These are phyloP conservation scores for Starmerella tilneyi DNA, from an alignment of 805 yeast species.

Conservation along the genomic window DNA sequence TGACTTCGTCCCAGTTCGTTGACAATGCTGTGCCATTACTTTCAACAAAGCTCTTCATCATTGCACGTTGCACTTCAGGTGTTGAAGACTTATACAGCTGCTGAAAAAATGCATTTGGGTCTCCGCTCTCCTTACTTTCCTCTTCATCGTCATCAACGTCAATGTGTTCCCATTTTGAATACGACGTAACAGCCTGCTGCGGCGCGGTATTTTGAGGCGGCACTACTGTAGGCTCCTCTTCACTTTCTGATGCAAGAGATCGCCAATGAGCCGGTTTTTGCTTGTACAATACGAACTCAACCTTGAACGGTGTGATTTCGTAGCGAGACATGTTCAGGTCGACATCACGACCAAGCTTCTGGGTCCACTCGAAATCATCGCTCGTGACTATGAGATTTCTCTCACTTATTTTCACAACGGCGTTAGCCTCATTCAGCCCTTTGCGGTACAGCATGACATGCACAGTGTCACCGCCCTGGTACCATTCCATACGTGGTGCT, in stretches of 20 bases:
- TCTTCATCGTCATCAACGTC: slow-evolving; percentile 35
- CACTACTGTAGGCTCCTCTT: slow-evolving; percentile 38
- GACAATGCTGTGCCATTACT: slow-evolving; percentile 89
- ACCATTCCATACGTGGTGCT: slow-evolving; percentile 46
- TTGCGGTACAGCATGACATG: slow-evolving; percentile 64
- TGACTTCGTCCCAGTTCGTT: slow-evolving; percentile 88
- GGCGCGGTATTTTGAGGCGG: not conserved
- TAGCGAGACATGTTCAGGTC: slow-evolving; percentile 38
- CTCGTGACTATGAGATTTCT: slow-evolving; percentile 9
- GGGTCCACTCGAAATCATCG: slow-evolving; percentile 40
- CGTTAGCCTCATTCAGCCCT: slow-evolving; percentile 44
- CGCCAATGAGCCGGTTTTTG: slow-evolving; percentile 22
- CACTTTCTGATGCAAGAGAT: not conserved
- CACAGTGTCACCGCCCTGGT: slow-evolving; percentile 49
- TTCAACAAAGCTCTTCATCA: slow-evolving; percentile 93
- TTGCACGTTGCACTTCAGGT: slow-evolving; percentile 80
- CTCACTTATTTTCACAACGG: slow-evolving; percentile 33
- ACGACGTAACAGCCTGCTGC: slow-evolving; percentile 38
- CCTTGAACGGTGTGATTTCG: slow-evolving; percentile 56
- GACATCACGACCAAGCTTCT: slow-evolving; percentile 44
- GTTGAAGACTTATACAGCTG: slow-evolving; percentile 67
- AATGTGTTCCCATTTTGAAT: slow-evolving; percentile 42
- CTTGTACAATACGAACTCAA: slow-evolving; percentile 59
- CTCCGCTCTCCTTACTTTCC: slow-evolving; percentile 58
- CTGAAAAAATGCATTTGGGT: slow-evolving; percentile 55